These are phyloP conservation scores for Ceratobasidium theobromae DNA, from an alignment of 1,284 basidiomycete genomes.

Conservation along the genomic window DNA sequence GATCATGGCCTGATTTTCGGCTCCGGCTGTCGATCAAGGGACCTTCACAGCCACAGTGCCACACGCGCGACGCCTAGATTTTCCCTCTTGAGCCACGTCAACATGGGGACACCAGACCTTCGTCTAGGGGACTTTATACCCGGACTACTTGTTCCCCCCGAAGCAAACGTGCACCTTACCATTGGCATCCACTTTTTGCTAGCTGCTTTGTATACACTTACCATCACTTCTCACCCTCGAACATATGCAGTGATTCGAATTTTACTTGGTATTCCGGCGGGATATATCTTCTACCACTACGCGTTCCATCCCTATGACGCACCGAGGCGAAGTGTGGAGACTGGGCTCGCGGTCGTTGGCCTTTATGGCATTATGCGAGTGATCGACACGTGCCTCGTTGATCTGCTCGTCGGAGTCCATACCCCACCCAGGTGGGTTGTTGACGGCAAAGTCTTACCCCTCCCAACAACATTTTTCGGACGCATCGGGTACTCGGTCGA, in stretches of 20 bases:
- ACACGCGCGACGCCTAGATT: slow-evolving; percentile 9
- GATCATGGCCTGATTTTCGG: not conserved
- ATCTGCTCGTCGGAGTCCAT: slow-evolving; percentile 17
- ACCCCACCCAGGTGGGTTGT: slow-evolving; percentile 22
- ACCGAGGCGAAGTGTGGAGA: slow-evolving; percentile 17
- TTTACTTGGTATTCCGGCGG: slow-evolving; percentile 5
- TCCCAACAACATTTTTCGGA: slow-evolving; percentile 30
- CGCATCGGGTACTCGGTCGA: slow-evolving; percentile 34
- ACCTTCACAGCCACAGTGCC: not conserved
- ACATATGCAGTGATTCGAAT: slow-evolving; percentile 10
- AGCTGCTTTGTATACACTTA: slow-evolving; percentile 24
- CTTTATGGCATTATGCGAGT: slow-evolving; percentile 33
- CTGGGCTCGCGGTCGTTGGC: slow-evolving; percentile 29
- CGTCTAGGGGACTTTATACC: slow-evolving; percentile 23
- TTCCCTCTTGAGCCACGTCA: slow-evolving; percentile 3
- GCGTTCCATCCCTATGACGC: slow-evolving; percentile 7
- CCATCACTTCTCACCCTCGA: slow-evolving; percentile 24
- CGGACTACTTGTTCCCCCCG: slow-evolving; percentile 30
- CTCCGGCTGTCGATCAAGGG: not conserved
- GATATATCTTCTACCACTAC: slow-evolving; percentile 20
- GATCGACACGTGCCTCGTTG: slow-evolving; percentile 34
- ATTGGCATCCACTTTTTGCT: slow-evolving; percentile 9
- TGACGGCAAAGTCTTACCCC: slow-evolving; percentile 18
- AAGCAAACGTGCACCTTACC: slow-evolving; percentile 15
- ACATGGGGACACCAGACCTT: slow-evolving; percentile 14